phyloP scores from a whole-genome alignment of 495 filamentous ascomycete genomes.

The Talaromyces adpressus region DNA sequence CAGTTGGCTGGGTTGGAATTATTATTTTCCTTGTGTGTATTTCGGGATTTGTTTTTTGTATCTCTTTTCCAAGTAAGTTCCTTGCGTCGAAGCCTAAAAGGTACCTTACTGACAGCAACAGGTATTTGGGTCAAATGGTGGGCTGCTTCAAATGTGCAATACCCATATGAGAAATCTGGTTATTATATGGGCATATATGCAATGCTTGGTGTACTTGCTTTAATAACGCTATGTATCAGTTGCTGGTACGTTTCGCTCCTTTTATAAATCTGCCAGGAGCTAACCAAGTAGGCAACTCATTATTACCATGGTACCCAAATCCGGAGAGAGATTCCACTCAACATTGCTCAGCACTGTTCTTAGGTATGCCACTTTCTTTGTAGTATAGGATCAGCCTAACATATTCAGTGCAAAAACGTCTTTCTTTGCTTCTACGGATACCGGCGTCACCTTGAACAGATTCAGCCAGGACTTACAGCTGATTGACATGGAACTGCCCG shows the following conservation, averaged over 20 bases:
- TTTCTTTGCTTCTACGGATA: constrained; percentile 41
- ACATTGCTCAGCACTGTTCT: constrained; percentile 43
- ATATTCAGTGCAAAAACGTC: constrained; percentile 31
- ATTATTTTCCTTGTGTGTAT: constrained; percentile 36
- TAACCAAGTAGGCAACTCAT: constrained; percentile 33
- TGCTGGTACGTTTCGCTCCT: constrained; percentile 29
- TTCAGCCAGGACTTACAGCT: constrained; percentile 58
- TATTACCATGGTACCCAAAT: constrained; percentile 46
- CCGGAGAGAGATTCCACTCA: constrained; percentile 42
- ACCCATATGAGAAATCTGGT: constrained; percentile 35
- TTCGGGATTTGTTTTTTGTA: constrained; percentile 36
- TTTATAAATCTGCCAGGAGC: background rate
- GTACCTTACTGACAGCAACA: constrained; percentile 14
- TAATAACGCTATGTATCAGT: constrained; percentile 35
- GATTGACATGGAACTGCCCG: constrained; percentile 50
- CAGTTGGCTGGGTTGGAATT: constrained; percentile 41
- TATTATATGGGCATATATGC: constrained; percentile 52
- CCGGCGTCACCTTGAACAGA: constrained; percentile 39
- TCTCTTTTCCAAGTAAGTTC: constrained; percentile 35
- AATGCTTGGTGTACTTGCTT: constrained; percentile 38
- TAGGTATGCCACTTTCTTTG: constrained; percentile 12
- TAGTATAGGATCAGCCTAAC: background rate
- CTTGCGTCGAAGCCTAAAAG: too few relatives aligned
- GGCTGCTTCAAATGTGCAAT: constrained; percentile 35
- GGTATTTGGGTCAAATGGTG: constrained; percentile 52